phyloP scores from a whole-genome alignment of 305 asterid genomes.

The Plantago coronopus region DNA sequence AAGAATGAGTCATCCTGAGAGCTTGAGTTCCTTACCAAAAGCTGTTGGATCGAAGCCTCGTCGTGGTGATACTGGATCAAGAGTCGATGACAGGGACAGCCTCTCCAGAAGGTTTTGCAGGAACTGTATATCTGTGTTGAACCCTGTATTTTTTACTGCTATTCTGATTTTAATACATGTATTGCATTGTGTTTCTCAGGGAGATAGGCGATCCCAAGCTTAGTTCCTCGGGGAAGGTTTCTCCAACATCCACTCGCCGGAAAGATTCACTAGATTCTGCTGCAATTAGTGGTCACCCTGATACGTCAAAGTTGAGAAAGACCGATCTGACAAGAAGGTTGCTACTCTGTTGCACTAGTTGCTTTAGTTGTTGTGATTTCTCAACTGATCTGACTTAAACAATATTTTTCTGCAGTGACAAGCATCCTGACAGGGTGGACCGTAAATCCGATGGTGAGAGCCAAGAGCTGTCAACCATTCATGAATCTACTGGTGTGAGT shows the following conservation, averaged over 20 bases:
- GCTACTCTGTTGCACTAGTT: slow-evolving; percentile 20
- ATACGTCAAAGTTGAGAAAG: slow-evolving; percentile 34
- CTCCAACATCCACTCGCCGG: slow-evolving; percentile 29
- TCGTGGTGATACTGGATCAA: slow-evolving; percentile 43
- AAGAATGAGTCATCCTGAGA: slow-evolving; percentile 32
- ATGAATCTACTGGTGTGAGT: slow-evolving; percentile 29
- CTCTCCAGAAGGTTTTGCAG: slow-evolving; percentile 30
- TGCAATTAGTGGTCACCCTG: slow-evolving; percentile 30
- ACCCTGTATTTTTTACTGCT: slow-evolving; percentile 12
- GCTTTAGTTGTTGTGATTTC: slow-evolving; percentile 12
- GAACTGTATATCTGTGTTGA: slow-evolving; percentile 11
- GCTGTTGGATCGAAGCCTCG: slow-evolving; percentile 34
- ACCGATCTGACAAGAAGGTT: slow-evolving; percentile 47
- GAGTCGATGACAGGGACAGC: slow-evolving; percentile 36
- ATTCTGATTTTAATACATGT: slow-evolving; percentile 13
- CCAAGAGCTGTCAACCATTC: slow-evolving; percentile 32
- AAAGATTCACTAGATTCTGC: slow-evolving; percentile 31
- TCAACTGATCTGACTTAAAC: slow-evolving; percentile 17
- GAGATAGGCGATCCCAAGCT: slow-evolving; percentile 32
- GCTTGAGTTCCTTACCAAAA: slow-evolving; percentile 34
- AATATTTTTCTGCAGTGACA: slow-evolving; percentile 39
- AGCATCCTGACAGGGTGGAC: slow-evolving; percentile 34
- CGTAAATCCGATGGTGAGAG: slow-evolving; percentile 35
- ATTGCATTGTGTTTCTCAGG: slow-evolving; percentile 36
- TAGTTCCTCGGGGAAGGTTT: slow-evolving; percentile 34